Conservation (phyloP, 192 early-diverging fungal genomes). For the Chytriomyces sp. region DNA sequence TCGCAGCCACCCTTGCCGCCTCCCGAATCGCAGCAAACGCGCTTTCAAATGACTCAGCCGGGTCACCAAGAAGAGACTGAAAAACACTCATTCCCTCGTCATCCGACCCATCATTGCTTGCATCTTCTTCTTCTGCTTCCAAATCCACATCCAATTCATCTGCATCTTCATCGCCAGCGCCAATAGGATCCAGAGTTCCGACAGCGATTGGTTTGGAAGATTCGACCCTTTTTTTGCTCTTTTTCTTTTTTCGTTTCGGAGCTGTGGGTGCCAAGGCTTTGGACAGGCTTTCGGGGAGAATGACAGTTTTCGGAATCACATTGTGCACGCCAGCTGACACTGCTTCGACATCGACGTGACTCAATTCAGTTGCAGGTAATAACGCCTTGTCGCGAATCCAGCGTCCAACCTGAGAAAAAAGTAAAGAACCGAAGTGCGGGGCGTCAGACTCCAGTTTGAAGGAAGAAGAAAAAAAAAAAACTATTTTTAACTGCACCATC, state of each 20-base stretch:
- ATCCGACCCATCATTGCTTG: not conserved
- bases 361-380: constrained; percentile 1
- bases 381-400: not conserved
- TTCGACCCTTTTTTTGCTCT: not conserved
- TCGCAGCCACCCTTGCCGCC: not conserved
- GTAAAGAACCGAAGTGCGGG: not conserved
- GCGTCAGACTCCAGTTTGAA: not conserved
- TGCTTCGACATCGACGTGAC: not conserved
- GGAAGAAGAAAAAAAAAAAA: not conserved
- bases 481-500: not conserved
- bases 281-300: no score
- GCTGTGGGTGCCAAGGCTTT: not conserved
- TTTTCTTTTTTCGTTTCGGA: not conserved
- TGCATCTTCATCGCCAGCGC: not conserved
- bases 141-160: not conserved
- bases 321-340: not conserved
- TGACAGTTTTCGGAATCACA: not conserved
- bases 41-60: constrained; percentile 1
- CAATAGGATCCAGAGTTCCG: not conserved
- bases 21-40: constrained; percentile 26
- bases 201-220: not conserved
- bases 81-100: not conserved
- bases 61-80: not conserved
- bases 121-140: not conserved
- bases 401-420: not conserved